phyloP scores from a whole-genome alignment of 164 flowering plant genomes.

The Brasenia schreberi region DNA sequence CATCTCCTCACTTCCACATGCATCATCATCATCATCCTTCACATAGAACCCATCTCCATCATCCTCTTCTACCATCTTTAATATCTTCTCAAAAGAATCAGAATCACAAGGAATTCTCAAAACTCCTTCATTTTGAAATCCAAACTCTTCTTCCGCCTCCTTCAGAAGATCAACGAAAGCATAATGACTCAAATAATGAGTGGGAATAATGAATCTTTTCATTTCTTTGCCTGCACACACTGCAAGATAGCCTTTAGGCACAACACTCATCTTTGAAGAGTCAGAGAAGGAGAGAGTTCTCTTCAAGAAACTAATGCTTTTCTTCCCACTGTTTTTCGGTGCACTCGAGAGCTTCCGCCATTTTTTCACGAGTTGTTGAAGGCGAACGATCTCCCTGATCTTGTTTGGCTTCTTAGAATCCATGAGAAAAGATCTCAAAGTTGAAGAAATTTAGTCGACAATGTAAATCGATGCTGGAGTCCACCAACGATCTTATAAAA shows the following conservation, averaged over 20 bases:
- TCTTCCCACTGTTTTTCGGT: constrained; percentile 13
- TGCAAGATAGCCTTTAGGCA: constrained; percentile 71
- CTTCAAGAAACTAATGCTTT: constrained; percentile 54
- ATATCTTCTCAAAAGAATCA: constrained; percentile 44
- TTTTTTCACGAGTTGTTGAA: constrained; percentile 70
- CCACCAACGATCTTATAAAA: too few relatives aligned
- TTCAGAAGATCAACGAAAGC: constrained; percentile 49
- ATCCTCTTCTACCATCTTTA: constrained; percentile 50
- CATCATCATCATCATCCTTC: neutral
- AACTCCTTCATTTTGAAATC: constrained; percentile 75
- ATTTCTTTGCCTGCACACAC: constrained; percentile 67
- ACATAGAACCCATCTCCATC: constrained; percentile 13
- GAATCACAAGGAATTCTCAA: constrained; percentile 71
- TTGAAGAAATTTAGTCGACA: too few relatives aligned
- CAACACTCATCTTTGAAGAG: constrained; percentile 5
- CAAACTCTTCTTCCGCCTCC: constrained; percentile 87
- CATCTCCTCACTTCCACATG: constrained; percentile 8
- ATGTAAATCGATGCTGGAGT: too few relatives aligned
- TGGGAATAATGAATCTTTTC: constrained; percentile 66
- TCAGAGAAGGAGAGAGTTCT: constrained; percentile 65
- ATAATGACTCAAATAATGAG: constrained; percentile 47
- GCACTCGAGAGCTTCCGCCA: constrained; percentile 52
- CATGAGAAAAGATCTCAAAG: constrained; percentile 12
- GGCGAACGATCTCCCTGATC: constrained; percentile 80
- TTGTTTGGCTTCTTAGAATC: constrained; percentile 73